Evolutionary conservation across 2,329 filamentous ascomycete genomes (phyloP), one percentile per base, ranked within the genome.

Genomic region (Botrytis aclada): DNA sequence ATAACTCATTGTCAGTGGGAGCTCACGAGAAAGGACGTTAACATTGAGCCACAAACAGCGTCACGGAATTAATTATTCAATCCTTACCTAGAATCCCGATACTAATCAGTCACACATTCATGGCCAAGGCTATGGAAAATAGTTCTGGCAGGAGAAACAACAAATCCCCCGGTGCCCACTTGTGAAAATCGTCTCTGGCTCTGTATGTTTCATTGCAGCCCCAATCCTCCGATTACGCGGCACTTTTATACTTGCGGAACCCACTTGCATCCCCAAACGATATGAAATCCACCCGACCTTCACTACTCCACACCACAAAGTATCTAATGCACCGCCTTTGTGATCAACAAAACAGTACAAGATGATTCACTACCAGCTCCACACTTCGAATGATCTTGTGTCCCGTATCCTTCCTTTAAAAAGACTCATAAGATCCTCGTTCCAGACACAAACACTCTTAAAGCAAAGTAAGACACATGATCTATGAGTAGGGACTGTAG

Each of bases 41-140:
- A 25, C 0, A 14, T 14, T 2, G 58, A 22, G 7, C 25, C 10
- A 6, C 4, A 1, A n/a, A 51, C 12, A 51, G 25, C 25, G 4
- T n/a, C 47, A 51, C 25, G 0, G 4, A 47, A 14, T 25, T 20
- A n/a, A n/a, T n/a, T n/a, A n/a, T 20, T 56, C n/a, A 0, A 32
- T 29, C 20, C 5, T 6, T 25, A 14, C 25, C 5, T 1, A n/a
- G 4, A 25, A 16, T n/a, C 12, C 47, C 6, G 25, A 51, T 51
- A 51, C 9, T n/a, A 14, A 1, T 51, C 25, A 14, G 47, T 7
- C 10, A n/a, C 10, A n/a, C 0, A 16, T n/a, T n/a, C 0, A 14
- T 16, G 16, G n/a, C 1, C 25, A 51, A 1, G 10, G 5, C 25
- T 6, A 1, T 5, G 10, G 1, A 51, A 16, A 1, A 51, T n/a